These are phyloP conservation scores for Solanum medicagineum DNA, from an alignment of 257 asterid species.

Conservation along the genomic window DNA sequence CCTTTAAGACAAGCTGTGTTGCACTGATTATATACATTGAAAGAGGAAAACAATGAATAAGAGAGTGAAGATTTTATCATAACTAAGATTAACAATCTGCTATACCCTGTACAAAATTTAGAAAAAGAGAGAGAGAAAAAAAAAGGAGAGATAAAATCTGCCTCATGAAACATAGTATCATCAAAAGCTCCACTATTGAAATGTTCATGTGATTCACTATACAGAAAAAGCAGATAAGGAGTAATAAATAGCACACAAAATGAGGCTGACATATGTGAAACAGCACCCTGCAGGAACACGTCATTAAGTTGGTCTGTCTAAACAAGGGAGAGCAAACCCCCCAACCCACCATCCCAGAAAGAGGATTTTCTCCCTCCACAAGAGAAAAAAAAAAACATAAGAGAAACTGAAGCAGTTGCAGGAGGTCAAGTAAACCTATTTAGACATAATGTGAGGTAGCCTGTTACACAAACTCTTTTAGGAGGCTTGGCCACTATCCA, in stretches of 20 bases:
- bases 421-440: not conserved
- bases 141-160: not conserved
- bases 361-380: not conserved
- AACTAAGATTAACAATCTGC: not conserved
- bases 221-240: not conserved
- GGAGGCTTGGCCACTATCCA: not conserved
- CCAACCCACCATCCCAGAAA: not conserved
- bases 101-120: not conserved
- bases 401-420: not conserved
- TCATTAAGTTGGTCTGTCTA: not conserved
- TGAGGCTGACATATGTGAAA: not conserved
- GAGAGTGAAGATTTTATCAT: not conserved
- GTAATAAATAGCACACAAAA: not conserved
- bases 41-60: not conserved
- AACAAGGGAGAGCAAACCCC: not conserved
- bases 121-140: not conserved
- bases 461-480: not conserved
- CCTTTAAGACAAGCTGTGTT: conserved; percentile 81
- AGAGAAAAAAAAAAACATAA: not conserved
- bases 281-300: not conserved
- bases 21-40: conserved; percentile 44
- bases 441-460: not conserved
- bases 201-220: not conserved
- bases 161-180: not conserved
- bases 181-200: not conserved